Percentiles rank a stretch among this genome's conserved stretches.
phyloP scores from a whole-genome alignment of 805 yeast species.

The Kodamaea restingae region DNA sequence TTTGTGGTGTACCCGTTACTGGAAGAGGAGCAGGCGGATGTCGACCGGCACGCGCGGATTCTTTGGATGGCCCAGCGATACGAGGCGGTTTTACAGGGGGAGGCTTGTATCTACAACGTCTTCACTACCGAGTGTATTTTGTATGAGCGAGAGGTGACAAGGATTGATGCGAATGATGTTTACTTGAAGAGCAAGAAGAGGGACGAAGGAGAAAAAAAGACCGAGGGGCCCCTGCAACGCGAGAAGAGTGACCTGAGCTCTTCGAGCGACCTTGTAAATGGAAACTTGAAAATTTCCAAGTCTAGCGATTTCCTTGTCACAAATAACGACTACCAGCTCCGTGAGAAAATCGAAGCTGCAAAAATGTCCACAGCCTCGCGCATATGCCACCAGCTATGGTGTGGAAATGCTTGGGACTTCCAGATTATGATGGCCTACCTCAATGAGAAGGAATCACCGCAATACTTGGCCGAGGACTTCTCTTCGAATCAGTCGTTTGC shows the following conservation, averaged over 20 bases:
- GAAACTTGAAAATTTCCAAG: too few species aligned
- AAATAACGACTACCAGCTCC: constrained; percentile 44
- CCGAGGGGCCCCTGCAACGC: neutral
- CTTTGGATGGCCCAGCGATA: constrained; percentile 37
- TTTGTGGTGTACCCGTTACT: constrained; percentile 58
- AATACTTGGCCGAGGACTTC: too few species aligned
- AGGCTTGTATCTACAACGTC: constrained; percentile 16
- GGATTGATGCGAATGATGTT: constrained; percentile 4
- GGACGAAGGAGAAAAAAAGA: neutral
- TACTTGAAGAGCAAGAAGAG: constrained; percentile 1
- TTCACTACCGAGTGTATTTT: constrained; percentile 16
- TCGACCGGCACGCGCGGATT: constrained; percentile 28
- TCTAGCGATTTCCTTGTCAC: too few species aligned
- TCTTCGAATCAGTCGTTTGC: neutral
- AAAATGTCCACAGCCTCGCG: constrained; percentile 78
- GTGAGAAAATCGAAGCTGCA: constrained; percentile 76
- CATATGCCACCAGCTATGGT: constrained; percentile 54
- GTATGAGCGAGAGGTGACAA: neutral
- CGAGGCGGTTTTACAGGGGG: constrained; percentile 14
- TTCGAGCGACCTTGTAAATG: neutral
- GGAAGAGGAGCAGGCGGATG: constrained; percentile 5
- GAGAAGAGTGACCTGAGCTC: neutral
- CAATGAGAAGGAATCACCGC: constrained; percentile 5
- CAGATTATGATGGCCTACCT: constrained; percentile 33
- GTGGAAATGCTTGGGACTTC: constrained; percentile 78